These are phyloP conservation scores for Bocquillonia castaneifolia DNA, from an alignment of 441 rosid genomes.

Conservation along the genomic window DNA sequence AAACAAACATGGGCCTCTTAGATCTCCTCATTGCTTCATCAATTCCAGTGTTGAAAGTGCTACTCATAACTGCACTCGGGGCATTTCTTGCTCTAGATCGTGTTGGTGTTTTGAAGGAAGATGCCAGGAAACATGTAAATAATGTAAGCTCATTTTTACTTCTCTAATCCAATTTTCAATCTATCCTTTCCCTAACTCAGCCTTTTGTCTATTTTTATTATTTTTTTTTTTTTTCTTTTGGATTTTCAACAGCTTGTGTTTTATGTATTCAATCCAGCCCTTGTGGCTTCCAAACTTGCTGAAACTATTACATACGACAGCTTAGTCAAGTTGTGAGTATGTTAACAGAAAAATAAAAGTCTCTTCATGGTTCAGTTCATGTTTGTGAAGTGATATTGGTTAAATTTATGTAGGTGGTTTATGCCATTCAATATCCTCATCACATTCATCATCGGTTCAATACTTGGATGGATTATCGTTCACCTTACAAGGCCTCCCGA, in stretches of 20 bases:
- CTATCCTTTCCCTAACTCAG: no score
- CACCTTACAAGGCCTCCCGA: slow-evolving; percentile 56
- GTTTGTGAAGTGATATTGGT: not conserved
- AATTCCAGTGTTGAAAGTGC: slow-evolving; percentile 38
- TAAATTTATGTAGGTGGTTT: slow-evolving; percentile 57
- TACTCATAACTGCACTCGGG: slow-evolving; percentile 40
- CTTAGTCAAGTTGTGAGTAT: slow-evolving; percentile 41
- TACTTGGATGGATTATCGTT: slow-evolving; percentile 71
- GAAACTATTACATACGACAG: slow-evolving; percentile 42
- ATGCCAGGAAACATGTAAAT: slow-evolving; percentile 44
- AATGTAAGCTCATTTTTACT: slow-evolving; percentile 26
- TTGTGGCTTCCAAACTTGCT: slow-evolving; percentile 42
- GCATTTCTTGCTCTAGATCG: slow-evolving; percentile 38
- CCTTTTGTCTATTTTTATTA: no score
- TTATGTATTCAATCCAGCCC: slow-evolving; percentile 56
- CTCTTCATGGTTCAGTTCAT: not conserved
- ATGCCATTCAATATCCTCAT: slow-evolving; percentile 80
- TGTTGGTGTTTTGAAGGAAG: slow-evolving; percentile 37
- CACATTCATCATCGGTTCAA: slow-evolving; percentile 61
- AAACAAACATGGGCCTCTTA: slow-evolving; percentile 33
- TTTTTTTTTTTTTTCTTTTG: no score
- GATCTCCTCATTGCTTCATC: slow-evolving; percentile 38
- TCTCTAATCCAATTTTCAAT: no score
- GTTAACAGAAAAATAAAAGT: no score
- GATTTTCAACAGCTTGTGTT: slow-evolving; percentile 58